Conservation (phyloP, 2,329 filamentous ascomycete genomes). For the Botrytis paeoniae region DNA sequence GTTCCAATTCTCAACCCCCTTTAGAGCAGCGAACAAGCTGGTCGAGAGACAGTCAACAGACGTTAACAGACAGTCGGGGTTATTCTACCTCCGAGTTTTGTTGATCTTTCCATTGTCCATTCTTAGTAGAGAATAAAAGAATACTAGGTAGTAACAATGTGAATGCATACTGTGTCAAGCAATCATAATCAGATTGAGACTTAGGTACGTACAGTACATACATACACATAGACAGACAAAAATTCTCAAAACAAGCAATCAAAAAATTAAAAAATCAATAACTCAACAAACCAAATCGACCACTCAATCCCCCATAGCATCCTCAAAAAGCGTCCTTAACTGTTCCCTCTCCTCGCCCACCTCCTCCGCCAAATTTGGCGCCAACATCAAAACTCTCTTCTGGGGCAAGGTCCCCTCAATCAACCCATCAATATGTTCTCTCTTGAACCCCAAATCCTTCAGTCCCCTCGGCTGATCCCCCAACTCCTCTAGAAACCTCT, state of each 20-base stretch:
- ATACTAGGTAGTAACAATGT: too few relatives aligned
- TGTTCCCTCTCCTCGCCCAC: slow-evolving; percentile 69
- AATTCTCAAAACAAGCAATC: too few relatives aligned
- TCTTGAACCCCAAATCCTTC: slow-evolving; percentile 76
- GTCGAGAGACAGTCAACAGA: too few relatives aligned
- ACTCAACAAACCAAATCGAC: not conserved
- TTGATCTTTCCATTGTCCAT: too few relatives aligned
- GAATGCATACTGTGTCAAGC: too few relatives aligned
- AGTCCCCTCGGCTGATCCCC: slow-evolving; percentile 90
- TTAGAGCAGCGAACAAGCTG: too few relatives aligned
- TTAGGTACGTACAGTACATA: not conserved
- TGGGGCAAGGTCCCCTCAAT: slow-evolving; percentile 96
- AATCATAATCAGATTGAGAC: too few relatives aligned
- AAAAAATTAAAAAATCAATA: not conserved
- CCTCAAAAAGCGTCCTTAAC: slow-evolving; percentile 66
- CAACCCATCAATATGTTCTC: slow-evolving; percentile 71
- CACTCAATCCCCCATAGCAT: slow-evolving; percentile 43
- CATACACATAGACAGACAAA: not conserved
- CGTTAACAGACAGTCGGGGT: too few relatives aligned
- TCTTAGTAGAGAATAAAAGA: too few relatives aligned
- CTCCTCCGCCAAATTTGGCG: slow-evolving; percentile 73
- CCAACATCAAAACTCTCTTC: slow-evolving; percentile 83
- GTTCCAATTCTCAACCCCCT: too few relatives aligned
- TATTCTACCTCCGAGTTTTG: too few relatives aligned
- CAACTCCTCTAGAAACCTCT: slow-evolving; percentile 74